These are phyloP conservation scores for Rosa multiflora DNA, from an alignment of 306 rosid species.

Conservation along the genomic window DNA sequence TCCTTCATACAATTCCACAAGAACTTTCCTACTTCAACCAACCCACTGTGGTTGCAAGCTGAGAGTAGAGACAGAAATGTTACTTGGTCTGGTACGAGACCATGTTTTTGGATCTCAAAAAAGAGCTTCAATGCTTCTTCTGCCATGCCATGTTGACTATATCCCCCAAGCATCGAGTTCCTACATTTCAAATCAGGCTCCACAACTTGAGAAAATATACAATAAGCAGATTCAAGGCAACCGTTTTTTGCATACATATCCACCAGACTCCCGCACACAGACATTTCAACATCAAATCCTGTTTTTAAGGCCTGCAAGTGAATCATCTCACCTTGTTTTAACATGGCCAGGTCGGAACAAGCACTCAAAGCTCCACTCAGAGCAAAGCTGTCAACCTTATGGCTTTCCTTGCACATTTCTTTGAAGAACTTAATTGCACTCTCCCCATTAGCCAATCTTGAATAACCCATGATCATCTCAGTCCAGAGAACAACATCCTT, in stretches of 20 bases:
- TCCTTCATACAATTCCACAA: constrained; percentile 65
- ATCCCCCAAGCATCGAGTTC: constrained; percentile 95
- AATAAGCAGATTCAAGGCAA: constrained; percentile 48
- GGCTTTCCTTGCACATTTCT: constrained; percentile 55
- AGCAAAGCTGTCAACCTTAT: constrained; percentile 53
- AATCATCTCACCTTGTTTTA: constrained; percentile 76
- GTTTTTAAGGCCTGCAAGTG: constrained; percentile 64
- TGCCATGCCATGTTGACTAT: constrained; percentile 72
- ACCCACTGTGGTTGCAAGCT: constrained; percentile 66
- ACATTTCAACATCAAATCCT: constrained; percentile 61
- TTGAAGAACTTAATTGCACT: constrained; percentile 50
- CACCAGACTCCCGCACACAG: constrained; percentile 74
- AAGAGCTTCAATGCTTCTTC: constrained; percentile 62
- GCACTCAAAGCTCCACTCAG: constrained; percentile 71
- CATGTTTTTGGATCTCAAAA: constrained; percentile 47
- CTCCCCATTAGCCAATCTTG: constrained; percentile 51
- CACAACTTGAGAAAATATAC: constrained; percentile 51
- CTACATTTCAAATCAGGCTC: constrained; percentile 77
- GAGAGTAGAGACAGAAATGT: constrained; percentile 73
- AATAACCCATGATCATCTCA: constrained; percentile 70
- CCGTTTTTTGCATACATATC: constrained; percentile 93
- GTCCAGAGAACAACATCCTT: constrained; percentile 88
- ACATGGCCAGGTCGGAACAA: constrained; percentile 71
- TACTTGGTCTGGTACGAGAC: constrained; percentile 63
- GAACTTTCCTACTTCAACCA: constrained; percentile 53